Base-by-base conservation (phyloP, 345 rosid genomes). In the Gossypium ekmanianum region DNA sequence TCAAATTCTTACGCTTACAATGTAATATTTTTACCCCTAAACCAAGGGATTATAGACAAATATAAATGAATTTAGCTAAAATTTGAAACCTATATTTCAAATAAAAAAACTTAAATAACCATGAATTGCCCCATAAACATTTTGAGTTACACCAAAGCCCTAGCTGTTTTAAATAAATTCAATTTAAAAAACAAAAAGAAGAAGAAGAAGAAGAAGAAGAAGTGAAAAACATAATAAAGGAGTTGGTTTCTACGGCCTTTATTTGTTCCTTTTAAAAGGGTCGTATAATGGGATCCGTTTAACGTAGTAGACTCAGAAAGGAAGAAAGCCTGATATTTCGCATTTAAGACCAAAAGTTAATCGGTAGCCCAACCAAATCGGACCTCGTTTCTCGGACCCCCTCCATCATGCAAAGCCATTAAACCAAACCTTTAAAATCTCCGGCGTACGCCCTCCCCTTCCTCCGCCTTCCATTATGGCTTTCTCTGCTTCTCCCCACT, bases 391-490 rank as follows among this genome's bases (percentile, higher is more conserved):
- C 57, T 48, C 72, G 57, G 8, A 47, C 8, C 71, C 72, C 56
- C 14, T 68, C 29, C 61, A 48, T 26, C 61, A 34, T 7, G 55
- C n/a, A 22, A 9, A 64, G 14, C 11, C 24, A 14, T 12, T 13
- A 14, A 41, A 17, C 5, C 48, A 45, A 45, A 18, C 2, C 26
- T 66, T 45, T 44, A 52, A 24, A 4, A 26, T 48, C 20, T 22
- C 72, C 43, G 57, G 57, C 34, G 54, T 22, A 20, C 64, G 52
- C 12, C 51, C 63, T 11, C 16, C 47, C 44, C 57, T 2, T 44
- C 47, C 62, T 54, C 16, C 29, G 48, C 74, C 74, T 4, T n/a
- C 6, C 27, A 62, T 1, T 64, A 88, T 91, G 98, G 83, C 85
- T 48, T 84, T 81, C 50, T 77, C 70, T 76, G 79, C 89, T 14